phyloP scores from a whole-genome alignment of 805 yeast genomes.

The Cephaloascus fragrans region DNA sequence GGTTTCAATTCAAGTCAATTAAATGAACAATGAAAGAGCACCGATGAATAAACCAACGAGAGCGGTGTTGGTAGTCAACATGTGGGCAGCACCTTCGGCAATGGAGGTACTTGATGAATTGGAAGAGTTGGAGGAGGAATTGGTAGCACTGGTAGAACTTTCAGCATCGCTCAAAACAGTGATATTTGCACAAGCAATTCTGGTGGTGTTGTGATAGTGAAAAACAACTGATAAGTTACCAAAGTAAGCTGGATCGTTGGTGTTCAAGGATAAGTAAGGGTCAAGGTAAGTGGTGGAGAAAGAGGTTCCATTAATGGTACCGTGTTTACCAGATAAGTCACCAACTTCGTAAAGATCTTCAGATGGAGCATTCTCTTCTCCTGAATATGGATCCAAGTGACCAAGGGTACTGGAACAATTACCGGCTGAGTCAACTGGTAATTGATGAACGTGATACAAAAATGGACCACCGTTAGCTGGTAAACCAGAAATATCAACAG shows the following conservation, averaged over 20 bases:
- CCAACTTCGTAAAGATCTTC: constrained; percentile 34
- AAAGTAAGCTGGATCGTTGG: constrained; percentile 23
- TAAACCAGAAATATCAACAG: constrained; percentile 33
- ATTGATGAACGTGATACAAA: constrained; percentile 33
- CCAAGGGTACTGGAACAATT: constrained; percentile 30
- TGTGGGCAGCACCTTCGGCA: constrained; percentile 3
- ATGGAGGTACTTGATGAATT: constrained; percentile 1
- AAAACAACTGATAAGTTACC: constrained; percentile 30
- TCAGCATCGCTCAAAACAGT: constrained; percentile 7
- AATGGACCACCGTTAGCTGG: constrained; percentile 35
- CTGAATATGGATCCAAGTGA: constrained; percentile 32
- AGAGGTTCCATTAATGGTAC: constrained; percentile 32
- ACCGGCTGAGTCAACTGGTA: constrained; percentile 21
- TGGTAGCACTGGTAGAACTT: too few relatives aligned
- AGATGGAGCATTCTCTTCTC: constrained; percentile 17
- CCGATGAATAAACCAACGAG: not conserved
- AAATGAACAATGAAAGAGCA: not conserved
- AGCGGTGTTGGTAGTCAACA: not conserved
- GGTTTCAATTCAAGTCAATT: too few relatives aligned
- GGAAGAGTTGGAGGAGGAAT: constrained; percentile 2
- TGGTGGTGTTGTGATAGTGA: constrained; percentile 19
- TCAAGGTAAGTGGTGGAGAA: constrained; percentile 28
- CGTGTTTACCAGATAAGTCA: constrained; percentile 39
- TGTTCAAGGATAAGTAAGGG: constrained; percentile 29
- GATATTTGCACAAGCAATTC: constrained; percentile 30